Conservation (phyloP, 495 filamentous ascomycete species). For the Xanthoparmelia taractica region DNA sequence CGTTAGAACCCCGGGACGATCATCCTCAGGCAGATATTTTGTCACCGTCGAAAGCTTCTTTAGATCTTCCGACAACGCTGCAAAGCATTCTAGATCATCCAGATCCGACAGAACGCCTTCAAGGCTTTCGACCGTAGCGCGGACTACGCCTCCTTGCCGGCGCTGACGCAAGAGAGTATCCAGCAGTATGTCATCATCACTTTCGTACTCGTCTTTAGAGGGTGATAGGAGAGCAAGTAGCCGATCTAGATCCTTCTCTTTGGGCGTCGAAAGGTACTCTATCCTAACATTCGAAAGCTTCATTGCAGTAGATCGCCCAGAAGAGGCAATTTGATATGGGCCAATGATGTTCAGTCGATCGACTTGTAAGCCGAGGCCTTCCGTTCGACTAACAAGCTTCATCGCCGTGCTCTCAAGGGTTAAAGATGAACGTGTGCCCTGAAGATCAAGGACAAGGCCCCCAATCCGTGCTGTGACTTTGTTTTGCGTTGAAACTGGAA, state of each 20-base stretch:
- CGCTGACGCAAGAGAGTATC: conserved; percentile 88
- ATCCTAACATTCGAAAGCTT: conserved; percentile 58
- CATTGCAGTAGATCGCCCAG: conserved; percentile 45
- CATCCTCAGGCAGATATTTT: conserved; percentile 93
- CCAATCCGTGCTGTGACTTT: conserved; percentile 74
- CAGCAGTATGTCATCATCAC: conserved; percentile 88
- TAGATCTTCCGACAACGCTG: conserved; percentile 68
- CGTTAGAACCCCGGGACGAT: conserved; percentile 80
- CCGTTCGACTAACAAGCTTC: conserved; percentile 65
- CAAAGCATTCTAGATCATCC: conserved; percentile 53
- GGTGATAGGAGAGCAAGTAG: conserved; percentile 83
- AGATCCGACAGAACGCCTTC: conserved; percentile 50
- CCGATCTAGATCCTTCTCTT: conserved; percentile 70
- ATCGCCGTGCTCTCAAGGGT: conserved; percentile 67
- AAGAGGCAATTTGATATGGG: conserved; percentile 46
- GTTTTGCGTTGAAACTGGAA: conserved; percentile 35
- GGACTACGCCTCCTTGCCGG: conserved; percentile 78
- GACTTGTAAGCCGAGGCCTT: conserved; percentile 60
- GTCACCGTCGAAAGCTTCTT: conserved; percentile 75
- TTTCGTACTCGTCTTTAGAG: conserved; percentile 83
- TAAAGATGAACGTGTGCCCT: conserved; percentile 70
- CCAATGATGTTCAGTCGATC: conserved; percentile 68
- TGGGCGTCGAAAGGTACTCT: conserved; percentile 66
- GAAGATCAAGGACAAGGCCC: conserved; percentile 61
- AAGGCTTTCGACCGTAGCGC: conserved; percentile 55